Percentiles rank a stretch among this genome's conserved stretches.
These are phyloP conservation scores for Apiotrichum laibachii DNA, from an alignment of 1,284 basidiomycete species.

Conservation along the genomic window DNA sequence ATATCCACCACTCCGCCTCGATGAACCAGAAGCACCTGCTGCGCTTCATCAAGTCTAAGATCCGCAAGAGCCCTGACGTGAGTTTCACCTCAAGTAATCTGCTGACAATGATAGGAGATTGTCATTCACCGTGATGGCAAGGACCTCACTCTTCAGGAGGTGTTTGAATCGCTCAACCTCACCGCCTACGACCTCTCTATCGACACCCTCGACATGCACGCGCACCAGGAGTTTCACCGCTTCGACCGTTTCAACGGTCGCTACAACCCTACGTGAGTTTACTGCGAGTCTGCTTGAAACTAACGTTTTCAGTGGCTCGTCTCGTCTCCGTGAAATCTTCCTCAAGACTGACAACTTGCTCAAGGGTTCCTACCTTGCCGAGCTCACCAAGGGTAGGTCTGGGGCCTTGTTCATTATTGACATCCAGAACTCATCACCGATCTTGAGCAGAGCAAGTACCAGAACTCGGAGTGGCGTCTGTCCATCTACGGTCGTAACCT, in stretches of 20 bases:
- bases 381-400: slow-evolving; percentile 76
- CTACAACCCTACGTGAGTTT: slow-evolving; percentile 43
- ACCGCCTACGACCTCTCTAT: slow-evolving; percentile 98
- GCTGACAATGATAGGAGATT: slow-evolving; percentile 58
- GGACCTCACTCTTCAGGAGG: slow-evolving; percentile 84
- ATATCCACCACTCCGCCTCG: slow-evolving; percentile 96
- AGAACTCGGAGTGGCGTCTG: slow-evolving; percentile 96
- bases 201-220: slow-evolving; percentile 99
- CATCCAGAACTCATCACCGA: slow-evolving; percentile 86
- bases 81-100: too few relatives aligned
- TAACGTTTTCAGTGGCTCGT: slow-evolving; percentile 63
- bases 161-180: slow-evolving; percentile 91
- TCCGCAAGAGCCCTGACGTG: slow-evolving; percentile 56
- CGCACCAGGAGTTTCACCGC: slow-evolving; percentile 91
- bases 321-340: slow-evolving; percentile 93
- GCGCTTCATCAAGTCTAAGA: slow-evolving; percentile 96
- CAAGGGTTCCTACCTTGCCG: slow-evolving; percentile 87
- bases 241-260: slow-evolving; percentile 88
- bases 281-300: neutral
- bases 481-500: slow-evolving; percentile 81
- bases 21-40: slow-evolving; percentile 99
- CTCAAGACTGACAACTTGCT: slow-evolving; percentile 97
- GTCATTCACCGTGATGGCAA: slow-evolving; percentile 93
- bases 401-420: neutral
- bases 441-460: slow-evolving; percentile 97